Conservation (phyloP, 73 alveolate species). For the Tetrahymena elliotti region DNA sequence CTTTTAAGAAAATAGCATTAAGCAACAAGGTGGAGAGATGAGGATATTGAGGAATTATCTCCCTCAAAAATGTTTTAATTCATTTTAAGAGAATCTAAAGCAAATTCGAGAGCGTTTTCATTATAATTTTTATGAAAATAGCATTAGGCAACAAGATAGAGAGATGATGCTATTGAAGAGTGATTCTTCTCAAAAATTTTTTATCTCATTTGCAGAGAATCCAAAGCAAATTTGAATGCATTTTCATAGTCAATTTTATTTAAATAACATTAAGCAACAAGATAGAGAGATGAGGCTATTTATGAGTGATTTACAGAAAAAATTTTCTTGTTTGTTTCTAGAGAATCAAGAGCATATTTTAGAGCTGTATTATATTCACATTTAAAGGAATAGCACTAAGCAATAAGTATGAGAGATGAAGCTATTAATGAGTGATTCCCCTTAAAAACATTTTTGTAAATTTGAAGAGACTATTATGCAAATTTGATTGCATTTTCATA, state of each 20-base stretch:
- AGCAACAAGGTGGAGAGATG: background rate
- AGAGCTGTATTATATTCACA: background rate
- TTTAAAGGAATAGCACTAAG: background rate
- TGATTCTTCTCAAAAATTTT: background rate
- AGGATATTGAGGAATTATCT: background rate
- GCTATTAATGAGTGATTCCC: background rate
- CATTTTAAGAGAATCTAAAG: background rate
- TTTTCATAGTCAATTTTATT: background rate
- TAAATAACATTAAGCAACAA: background rate
- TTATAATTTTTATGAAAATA: background rate
- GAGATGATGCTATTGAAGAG: background rate
- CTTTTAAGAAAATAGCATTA: background rate
- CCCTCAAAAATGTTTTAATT: background rate
- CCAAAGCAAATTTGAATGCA: background rate
- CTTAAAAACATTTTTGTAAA: background rate
- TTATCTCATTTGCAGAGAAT: background rate
- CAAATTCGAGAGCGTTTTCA: background rate
- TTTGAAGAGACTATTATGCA: background rate
- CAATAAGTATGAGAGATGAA: background rate
- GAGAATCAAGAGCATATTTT: background rate
- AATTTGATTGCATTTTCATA: background rate
- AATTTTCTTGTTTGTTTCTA: background rate
- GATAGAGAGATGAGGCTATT: background rate
- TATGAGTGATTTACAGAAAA: background rate
- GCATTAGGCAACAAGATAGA: background rate